phyloP scores from a whole-genome alignment of 2,329 filamentous ascomycete genomes.

The Passalora sequoiae region DNA sequence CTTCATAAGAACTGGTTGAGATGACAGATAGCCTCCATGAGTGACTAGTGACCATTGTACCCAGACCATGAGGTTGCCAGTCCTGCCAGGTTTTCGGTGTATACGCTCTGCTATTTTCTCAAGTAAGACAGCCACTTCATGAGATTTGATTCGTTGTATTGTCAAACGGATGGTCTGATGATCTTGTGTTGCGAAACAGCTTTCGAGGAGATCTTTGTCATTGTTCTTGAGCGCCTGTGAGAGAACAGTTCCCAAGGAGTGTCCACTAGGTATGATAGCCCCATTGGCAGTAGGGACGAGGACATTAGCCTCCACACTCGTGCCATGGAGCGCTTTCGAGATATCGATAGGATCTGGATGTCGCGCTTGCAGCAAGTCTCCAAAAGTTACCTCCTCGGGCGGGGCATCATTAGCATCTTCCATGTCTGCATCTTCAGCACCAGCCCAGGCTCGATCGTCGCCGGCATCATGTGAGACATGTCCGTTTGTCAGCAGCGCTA shows the following conservation, averaged over 20 bases:
- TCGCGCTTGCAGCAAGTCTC: conserved; percentile 70
- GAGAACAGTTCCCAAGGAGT: conserved; percentile 79
- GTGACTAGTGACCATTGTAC: conserved; percentile 91
- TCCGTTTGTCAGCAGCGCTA: conserved; percentile 17
- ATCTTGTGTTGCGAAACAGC: conserved; percentile 79
- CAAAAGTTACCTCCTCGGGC: conserved; percentile 63
- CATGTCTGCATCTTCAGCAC: conserved; percentile 26
- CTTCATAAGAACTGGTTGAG: conserved; percentile 75
- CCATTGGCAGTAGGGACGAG: conserved; percentile 40
- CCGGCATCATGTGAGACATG: conserved; percentile 25
- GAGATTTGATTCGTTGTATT: conserved; percentile 82
- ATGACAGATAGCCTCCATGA: conserved; percentile 85
- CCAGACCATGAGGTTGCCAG: conserved; percentile 88
- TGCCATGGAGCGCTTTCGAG: conserved; percentile 45
- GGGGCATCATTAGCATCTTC: conserved; percentile 25
- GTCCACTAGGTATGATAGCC: conserved; percentile 45
- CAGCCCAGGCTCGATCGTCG: conserved; percentile 25
- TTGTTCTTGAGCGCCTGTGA: conserved; percentile 89
- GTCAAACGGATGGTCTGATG: conserved; percentile 74
- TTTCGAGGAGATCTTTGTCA: conserved; percentile 83
- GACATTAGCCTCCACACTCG: conserved; percentile 30
- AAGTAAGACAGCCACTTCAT: conserved; percentile 72
- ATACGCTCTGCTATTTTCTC: conserved; percentile 81
- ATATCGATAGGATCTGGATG: conserved; percentile 74
- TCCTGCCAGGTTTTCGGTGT: conserved; percentile 79